Evolutionary conservation across 2,329 filamentous ascomycete genomes (phyloP), one percentile per base, ranked within the genome.

Genomic region (Fonsecaea erecta): DNA sequence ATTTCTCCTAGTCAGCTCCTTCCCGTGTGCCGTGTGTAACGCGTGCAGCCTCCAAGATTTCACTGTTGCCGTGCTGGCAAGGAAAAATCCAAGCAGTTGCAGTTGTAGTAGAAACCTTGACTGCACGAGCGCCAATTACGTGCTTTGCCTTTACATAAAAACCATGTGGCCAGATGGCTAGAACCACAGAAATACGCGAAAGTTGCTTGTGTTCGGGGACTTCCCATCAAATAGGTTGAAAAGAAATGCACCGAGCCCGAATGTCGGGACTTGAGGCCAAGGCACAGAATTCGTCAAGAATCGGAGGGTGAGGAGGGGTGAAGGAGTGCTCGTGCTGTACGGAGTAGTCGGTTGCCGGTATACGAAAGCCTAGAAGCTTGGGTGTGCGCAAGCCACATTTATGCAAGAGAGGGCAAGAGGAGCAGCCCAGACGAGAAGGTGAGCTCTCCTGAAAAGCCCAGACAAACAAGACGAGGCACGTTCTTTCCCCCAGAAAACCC

Each of bases 401-500:
- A 26, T 21, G 32, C 30, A 56, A 32, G 52, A 35, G n/a, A 54
- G 30, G 8, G 28, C 28, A 8, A 30, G n/a, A n/a, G n/a, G n/a
- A 24, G 52, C 21, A 12, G 35, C 34, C 32, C 32, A 30, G n/a
- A 61, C 37, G 28, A 51, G 43, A 26, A 30, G 30, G 28, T 60
- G 28, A 21, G 18, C 4, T 14, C 60, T 52, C 52, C 60, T 62
- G 60, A 62, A 52, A n/a, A 52, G 30, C 40, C 55, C 52, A 53
- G 52, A 56, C 35, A 61, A 46, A 34, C 59, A 48, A 16, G 43
- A 48, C 18, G 14, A 51, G 24, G 24, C 55, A 48, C 24, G 1
- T 28, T 30, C 43, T n/a, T 26, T 7, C 53, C 16, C 55, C 52
- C 52, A 53, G 26, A 34, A 24, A 30, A 43, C 16, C 5, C 21